Evolutionary conservation across 2,329 filamentous ascomycete genomes (phyloP).

Genomic region (Fusarium siculi): DNA sequence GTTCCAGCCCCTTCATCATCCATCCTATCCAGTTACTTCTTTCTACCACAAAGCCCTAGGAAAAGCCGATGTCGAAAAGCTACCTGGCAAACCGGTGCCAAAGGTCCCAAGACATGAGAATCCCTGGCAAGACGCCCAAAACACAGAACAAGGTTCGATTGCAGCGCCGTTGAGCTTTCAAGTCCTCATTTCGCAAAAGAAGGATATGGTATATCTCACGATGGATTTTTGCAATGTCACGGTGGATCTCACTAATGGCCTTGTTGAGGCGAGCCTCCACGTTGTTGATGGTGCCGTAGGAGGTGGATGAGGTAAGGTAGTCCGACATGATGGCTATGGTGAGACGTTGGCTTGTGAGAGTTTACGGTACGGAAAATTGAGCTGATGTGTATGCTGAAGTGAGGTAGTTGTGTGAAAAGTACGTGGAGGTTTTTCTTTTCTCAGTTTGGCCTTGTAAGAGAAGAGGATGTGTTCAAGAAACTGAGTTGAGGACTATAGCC

Average conservation of each 20-base stretch:
- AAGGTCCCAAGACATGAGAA: neutral
- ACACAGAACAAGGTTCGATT: neutral
- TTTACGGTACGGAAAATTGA: neutral
- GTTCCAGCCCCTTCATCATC: too few relatives aligned
- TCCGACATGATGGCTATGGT: neutral
- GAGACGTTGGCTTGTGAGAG: neutral
- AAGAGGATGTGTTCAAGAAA: neutral
- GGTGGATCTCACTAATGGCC: neutral
- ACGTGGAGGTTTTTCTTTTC: neutral
- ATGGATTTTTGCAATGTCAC: accelerated
- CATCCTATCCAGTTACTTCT: too few relatives aligned
- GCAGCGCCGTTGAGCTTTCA: neutral
- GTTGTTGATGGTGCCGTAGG: neutral
- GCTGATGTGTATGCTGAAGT: neutral
- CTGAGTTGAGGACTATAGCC: neutral
- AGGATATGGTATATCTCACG: accelerated
- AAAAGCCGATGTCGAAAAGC: neutral
- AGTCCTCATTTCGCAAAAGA: neutral
- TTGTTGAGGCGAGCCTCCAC: neutral
- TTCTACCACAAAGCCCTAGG: too few relatives aligned
- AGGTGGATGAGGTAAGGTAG: too few relatives aligned
- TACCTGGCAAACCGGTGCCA: too few relatives aligned
- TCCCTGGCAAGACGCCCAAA: neutral
- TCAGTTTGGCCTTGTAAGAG: neutral
- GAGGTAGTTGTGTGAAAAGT: neutral